Evolutionary conservation across 2,329 filamentous ascomycete species (phyloP), one percentile per base, ranked within the genome.

Genomic region (Beauveria australis): DNA sequence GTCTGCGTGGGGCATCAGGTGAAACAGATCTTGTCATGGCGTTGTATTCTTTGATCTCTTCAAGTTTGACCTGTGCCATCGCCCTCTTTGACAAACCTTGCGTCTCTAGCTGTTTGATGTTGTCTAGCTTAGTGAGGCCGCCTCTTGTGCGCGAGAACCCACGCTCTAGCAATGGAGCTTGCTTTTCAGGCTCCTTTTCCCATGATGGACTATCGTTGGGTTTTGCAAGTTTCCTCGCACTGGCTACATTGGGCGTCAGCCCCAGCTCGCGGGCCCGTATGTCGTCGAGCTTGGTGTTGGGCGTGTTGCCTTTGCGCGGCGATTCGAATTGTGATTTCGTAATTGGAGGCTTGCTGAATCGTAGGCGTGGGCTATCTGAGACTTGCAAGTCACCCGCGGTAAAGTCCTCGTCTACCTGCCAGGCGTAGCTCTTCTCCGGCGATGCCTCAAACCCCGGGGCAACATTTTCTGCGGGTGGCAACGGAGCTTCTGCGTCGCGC

Each of bases 401-500:
- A 64, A 85, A 84, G 59, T 85, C 82, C 5, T 78, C 77, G 40
- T 85, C 82, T 7, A 83, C 69, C 60, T 84, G 73, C 82, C 81
- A 85, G 8, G 76, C 78, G 61, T 78, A 81, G 64, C 77, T 80
- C 68, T 80, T 82, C 56, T 79, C 77, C 0, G 81, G 81, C 0
- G 79, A 80, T 6, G 64, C 40, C 59, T 26, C 53, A 63, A 33
- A 44, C 18, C 30, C 52, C 47, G 26, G 49, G 12, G 30, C 24
- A 3, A 19, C 19, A 22, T 33, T 53, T 48, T 76, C 76, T 41
- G 73, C 64, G 5, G 74, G 75, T 3, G 69, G 70, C 1, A 75
- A 62, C 0, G 73, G 70, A 2, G 70, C 58, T 47, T 74, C 72
- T 5, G 62, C 67, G 8, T 65, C 69, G 30, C 47, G 56, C 61